phyloP scores from a whole-genome alignment of 495 filamentous ascomycete genomes.

The Aspergillus saccharolyticus region DNA sequence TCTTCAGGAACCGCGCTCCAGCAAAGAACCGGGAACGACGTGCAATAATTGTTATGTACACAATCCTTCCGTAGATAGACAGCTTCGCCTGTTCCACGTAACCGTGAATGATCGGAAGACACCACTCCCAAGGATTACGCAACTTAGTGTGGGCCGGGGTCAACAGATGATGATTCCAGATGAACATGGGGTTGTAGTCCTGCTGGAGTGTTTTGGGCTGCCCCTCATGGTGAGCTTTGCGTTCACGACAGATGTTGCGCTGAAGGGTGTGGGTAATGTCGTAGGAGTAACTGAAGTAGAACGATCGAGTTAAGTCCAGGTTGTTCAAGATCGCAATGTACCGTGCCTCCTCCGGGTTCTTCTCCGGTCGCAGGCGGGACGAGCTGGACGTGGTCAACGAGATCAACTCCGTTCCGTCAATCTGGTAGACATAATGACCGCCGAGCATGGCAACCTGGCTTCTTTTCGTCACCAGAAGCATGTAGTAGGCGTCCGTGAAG shows the following conservation, averaged over 20 bases:
- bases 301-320: slow-evolving; percentile 80
- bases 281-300: slow-evolving; percentile 99
- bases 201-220: slow-evolving; percentile 49
- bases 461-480: slow-evolving; percentile 93
- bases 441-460: slow-evolving; percentile 94
- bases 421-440: slow-evolving; percentile 91
- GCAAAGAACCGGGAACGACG: slow-evolving; percentile 90
- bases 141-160: slow-evolving; percentile 65
- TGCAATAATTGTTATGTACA: slow-evolving; percentile 91
- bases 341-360: slow-evolving; percentile 82
- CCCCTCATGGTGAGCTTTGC: slow-evolving; percentile 62
- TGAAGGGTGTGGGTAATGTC: slow-evolving; percentile 91
- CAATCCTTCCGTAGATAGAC: slow-evolving; percentile 74
- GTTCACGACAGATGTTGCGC: slow-evolving; percentile 82
- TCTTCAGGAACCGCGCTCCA: slow-evolving; percentile 88
- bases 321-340: slow-evolving; percentile 87
- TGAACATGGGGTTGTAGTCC: slow-evolving; percentile 91
- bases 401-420: slow-evolving; percentile 92
- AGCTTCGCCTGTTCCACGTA: slow-evolving; percentile 89
- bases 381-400: slow-evolving; percentile 64
- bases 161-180: slow-evolving; percentile 92
- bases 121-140: slow-evolving; percentile 88
- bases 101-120: slow-evolving; percentile 90
- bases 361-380: slow-evolving; percentile 67
- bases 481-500: slow-evolving; percentile 96